Evolutionary conservation across 164 flowering plant species (phyloP), one percentile per base, ranked within the genome.

Genomic region (Cinnamomum chago): DNA sequence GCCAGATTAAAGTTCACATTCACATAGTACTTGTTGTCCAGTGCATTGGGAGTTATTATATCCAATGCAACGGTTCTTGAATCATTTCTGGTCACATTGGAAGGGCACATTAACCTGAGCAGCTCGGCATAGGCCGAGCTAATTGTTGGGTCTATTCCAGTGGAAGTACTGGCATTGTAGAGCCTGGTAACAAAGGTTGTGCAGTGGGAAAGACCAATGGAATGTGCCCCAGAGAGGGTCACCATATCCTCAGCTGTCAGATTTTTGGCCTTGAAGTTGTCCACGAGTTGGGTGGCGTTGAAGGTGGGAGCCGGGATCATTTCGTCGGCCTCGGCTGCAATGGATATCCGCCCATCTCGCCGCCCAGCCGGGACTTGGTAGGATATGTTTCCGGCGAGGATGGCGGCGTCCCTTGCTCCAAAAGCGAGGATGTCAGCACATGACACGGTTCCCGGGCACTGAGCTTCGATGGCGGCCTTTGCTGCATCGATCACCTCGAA

Each of bases 141-240:
- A 5, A 75, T n/a, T 23, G 77, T 52, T 3, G 73, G 77, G n/a
- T 75, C 77, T 40, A 10, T 7, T 7, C 3, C 17, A 28, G 15
- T 9, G 27, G 67, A 23, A 50, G n/a, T 18, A 50, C 28, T 84
- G 82, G 86, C 83, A 65, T 58, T 22, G 28, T 58, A 75, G 72
- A 75, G 77, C n/a, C 72, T 65, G 22, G 40, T n/a, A 47, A 67
- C 35, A 58, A 75, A 58, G 2, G 72, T 15, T 12, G 77, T 10
- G 35, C 77, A 75, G 18, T 68, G 58, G 30, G 77, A 68, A n/a
- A 58, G 58, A 12, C 77, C 77, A 24, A 75, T 75, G 52, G 77
- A 68, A 50, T 75, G 77, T 1, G 77, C 76, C 52, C 77, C 77
- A 20, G 72, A 75, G 6, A 69, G 77, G 13, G 67, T 75, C 2